A percentile compares a stretch with the other conserved stretches of the same genome.
Evolutionary conservation across 352 stramenopile species (phyloP).

Genomic region (Globisporangium radiosum): DNA sequence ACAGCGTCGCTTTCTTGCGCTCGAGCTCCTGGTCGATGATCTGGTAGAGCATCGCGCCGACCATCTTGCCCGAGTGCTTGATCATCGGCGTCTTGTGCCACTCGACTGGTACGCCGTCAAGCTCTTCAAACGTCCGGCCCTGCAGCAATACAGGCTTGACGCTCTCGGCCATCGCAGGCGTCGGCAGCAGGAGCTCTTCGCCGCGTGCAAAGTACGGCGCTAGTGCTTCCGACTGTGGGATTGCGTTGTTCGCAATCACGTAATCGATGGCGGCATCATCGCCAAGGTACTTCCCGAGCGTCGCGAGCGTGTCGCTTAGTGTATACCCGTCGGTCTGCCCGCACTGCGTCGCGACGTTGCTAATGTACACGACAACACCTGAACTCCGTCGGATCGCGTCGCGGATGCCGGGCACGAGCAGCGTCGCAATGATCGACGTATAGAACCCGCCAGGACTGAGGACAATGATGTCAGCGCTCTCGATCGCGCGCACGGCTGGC

Average conservation of each 20-base stretch:
- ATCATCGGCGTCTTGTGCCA: constrained; percentile 85
- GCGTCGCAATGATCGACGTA: constrained; percentile 78
- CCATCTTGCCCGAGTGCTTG: constrained; percentile 72
- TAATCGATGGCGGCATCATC: constrained; percentile 73
- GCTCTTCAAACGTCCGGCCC: constrained; percentile 73
- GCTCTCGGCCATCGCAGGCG: constrained; percentile 41
- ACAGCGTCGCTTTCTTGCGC: constrained; percentile 30
- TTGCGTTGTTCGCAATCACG: constrained; percentile 77
- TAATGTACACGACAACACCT: constrained; percentile 79
- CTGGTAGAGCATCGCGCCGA: constrained; percentile 76
- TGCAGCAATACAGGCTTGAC: constrained; percentile 66
- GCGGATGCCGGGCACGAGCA: constrained; percentile 76
- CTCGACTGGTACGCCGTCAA: constrained; percentile 27
- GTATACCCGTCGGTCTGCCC: constrained; percentile 80
- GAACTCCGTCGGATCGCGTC: constrained; percentile 64
- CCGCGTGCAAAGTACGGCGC: constrained; percentile 62
- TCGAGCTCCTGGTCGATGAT: constrained; percentile 85
- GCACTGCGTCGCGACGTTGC: constrained; percentile 80
- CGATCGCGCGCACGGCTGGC: constrained; percentile 69
- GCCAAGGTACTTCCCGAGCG: constrained; percentile 63
- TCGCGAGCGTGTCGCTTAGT: constrained; percentile 55
- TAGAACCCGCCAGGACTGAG: constrained; percentile 80
- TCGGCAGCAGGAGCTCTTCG: constrained; percentile 67
- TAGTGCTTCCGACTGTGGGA: constrained; percentile 44
- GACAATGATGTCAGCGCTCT: constrained; percentile 83